A percentile compares a stretch with the other conserved stretches of the same genome.
Conservation (phyloP, 2,329 filamentous ascomycete genomes). For the Ophiostoma piceae region DNA sequence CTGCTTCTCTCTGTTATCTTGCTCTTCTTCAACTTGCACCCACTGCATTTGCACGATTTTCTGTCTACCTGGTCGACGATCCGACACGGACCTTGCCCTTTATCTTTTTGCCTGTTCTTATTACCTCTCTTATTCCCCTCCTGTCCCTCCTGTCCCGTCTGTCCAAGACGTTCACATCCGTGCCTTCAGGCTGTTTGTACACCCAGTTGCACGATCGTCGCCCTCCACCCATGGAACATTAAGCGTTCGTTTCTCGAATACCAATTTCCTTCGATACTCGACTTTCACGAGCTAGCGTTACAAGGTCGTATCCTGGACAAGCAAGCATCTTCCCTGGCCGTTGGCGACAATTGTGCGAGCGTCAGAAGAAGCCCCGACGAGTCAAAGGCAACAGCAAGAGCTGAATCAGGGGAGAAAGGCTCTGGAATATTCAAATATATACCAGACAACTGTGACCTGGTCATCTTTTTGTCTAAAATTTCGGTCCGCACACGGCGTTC, state of each 20-base stretch:
- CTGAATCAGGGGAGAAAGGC: background rate
- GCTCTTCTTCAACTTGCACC: background rate
- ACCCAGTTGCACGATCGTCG: background rate
- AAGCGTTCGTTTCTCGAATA: background rate
- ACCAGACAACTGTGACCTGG: background rate
- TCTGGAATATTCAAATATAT: background rate
- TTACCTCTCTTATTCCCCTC: background rate
- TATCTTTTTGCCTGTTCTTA: background rate
- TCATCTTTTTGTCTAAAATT: background rate
- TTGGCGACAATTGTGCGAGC: background rate
- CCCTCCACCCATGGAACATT: background rate
- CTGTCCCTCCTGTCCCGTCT: background rate
- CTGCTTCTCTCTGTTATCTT: background rate
- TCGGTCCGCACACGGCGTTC: background rate
- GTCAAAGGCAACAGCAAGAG: background rate
- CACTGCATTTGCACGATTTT: background rate
- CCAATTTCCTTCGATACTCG: background rate
- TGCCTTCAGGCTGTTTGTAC: background rate
- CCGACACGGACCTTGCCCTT: constrained; percentile 16
- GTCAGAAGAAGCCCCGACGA: background rate
- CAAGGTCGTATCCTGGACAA: background rate
- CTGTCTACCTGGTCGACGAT: constrained; percentile 17
- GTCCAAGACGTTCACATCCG: background rate
- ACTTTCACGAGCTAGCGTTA: background rate
- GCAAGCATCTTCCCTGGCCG: background rate